phyloP scores from a whole-genome alignment of 164 flowering plant genomes.

The Macadamia integrifolia region DNA sequence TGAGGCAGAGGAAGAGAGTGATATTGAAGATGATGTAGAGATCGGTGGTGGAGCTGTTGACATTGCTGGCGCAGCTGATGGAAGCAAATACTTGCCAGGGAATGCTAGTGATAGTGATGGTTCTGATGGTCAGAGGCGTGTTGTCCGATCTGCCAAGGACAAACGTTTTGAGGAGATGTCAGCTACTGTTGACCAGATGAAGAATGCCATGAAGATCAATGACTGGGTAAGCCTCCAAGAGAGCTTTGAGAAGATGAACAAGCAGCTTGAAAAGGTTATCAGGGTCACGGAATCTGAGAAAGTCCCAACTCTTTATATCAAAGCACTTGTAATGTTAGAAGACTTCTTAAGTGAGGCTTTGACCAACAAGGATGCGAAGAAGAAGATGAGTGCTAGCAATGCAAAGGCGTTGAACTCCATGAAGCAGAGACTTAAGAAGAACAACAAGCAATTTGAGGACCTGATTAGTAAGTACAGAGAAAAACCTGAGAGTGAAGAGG shows the following conservation, averaged over 20 bases:
- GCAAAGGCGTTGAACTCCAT: constrained; percentile 83
- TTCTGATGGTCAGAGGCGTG: constrained; percentile 56
- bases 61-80: constrained; percentile 20
- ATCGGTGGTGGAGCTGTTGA: constrained; percentile 32
- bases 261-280: constrained; percentile 89
- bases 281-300: constrained; percentile 64
- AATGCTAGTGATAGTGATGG: constrained; percentile 66
- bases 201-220: constrained; percentile 88
- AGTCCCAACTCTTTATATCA: constrained; percentile 63
- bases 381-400: constrained; percentile 87
- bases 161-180: constrained; percentile 77
- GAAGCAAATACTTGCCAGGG: constrained; percentile 37
- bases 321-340: constrained; percentile 78
- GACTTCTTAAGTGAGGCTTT: constrained; percentile 69
- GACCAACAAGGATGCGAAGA: constrained; percentile 87
- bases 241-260: constrained; percentile 78
- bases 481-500: constrained; percentile 69
- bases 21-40: constrained; percentile 6
- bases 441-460: constrained; percentile 80
- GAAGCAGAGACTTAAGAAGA: constrained; percentile 94
- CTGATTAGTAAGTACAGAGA: constrained; percentile 64
- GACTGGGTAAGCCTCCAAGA: constrained; percentile 94
- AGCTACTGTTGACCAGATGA: constrained; percentile 74
- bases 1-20: constrained; percentile 47
- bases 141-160: constrained; percentile 73